These are phyloP conservation scores for Pseudogymnoascus sp. DNA, from an alignment of 2,329 filamentous ascomycete genomes.

Conservation along the genomic window DNA sequence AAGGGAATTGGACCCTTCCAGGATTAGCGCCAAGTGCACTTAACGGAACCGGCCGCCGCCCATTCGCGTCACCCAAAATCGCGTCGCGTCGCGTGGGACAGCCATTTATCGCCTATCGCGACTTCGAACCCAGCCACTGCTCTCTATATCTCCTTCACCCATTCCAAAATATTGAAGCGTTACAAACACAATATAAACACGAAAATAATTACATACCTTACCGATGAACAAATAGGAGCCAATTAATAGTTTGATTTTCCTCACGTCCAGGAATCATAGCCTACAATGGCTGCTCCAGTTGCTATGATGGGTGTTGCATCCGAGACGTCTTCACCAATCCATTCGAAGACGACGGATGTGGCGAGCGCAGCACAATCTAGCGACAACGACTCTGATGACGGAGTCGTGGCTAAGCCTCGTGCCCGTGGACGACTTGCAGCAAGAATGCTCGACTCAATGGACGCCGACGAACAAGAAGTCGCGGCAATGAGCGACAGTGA, in stretches of 20 bases:
- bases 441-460: constrained; percentile 3
- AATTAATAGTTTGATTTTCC: background rate
- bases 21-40: constrained; percentile 6
- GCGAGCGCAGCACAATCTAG: background rate
- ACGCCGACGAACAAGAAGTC: background rate
- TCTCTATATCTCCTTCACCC: constrained; percentile 4
- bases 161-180: background rate
- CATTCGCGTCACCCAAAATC: background rate
- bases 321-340: constrained; percentile 5
- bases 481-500: background rate
- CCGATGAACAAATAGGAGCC: background rate
- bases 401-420: background rate
- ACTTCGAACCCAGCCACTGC: background rate
- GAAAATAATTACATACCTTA: constrained; percentile 3
- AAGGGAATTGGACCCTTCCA: constrained; percentile 5
- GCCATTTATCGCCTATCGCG: constrained; percentile 6
- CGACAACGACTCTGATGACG: background rate
- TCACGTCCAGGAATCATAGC: background rate
- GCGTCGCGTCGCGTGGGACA: background rate
- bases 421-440: constrained; percentile 4
- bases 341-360: background rate
- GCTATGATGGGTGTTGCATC: background rate
- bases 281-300: background rate
- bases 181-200: background rate
- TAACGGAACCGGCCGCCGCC: constrained; percentile 3